Evolutionary conservation across 768 basidiomycete genomes (phyloP), one percentile per base, ranked within the genome.

Genomic region (Tylopilus sp.): DNA sequence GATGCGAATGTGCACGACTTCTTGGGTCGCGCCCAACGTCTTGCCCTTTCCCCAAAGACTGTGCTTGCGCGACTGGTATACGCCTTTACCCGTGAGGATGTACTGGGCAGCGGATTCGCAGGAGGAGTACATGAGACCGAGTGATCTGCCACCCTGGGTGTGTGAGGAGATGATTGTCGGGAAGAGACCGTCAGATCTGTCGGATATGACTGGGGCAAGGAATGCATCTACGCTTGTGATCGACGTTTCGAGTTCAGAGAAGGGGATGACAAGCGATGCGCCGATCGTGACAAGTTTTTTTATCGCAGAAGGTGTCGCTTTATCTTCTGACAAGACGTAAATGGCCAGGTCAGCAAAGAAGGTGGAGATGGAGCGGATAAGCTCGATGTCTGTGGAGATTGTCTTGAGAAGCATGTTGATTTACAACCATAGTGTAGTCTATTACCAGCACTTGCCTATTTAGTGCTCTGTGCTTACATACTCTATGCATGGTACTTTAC

Each of bases 11-110:
- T 79, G 78, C 26, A 91, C 72, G 49, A 99, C 80, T 17, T 90
- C 82, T 63, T 99, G 97, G 3, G 88, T 91, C 15, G 95, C 88
- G 13, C 95, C 95, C 15, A 91, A 95, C 0, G 94, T 95, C 72
- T 92, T 95, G 17, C 97, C 97, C 67, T 99, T 99, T 45, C 88
- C 76, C 97, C 97, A 99, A 28, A 98, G 73, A 15, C 95, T 95
- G 62, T 95, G 91, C 65, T 91, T 93, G 53, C 97, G 83, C 18
- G 95, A 98, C 66, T 98, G 94, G 66, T 99, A 99, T 12, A 95
- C 86, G 15, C 97, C 97, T 64, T 85, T 86, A 22, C 93, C 92
- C 2, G 92, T 86, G 33, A 83, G 54, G 66, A 99, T 92, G 59
- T 89, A 88, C 67, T 95, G 91, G 44, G 78, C 79, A 59, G 98